Percentiles rank a stretch among this genome's conserved stretches.
phyloP scores from a whole-genome alignment of 2,329 filamentous ascomycete species.

The Phialophora tarda region DNA sequence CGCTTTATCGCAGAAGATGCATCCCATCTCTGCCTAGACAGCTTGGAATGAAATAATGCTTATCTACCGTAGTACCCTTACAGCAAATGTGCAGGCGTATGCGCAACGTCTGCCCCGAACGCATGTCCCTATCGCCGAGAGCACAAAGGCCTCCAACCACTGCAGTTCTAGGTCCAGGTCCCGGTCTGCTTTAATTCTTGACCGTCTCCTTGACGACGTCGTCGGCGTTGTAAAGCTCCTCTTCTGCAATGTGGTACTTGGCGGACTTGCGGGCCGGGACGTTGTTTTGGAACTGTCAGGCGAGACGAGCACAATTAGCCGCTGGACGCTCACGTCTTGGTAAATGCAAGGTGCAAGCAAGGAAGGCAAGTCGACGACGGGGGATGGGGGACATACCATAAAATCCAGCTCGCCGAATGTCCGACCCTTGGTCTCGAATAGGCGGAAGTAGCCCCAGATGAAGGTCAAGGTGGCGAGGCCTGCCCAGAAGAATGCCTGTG shows the following conservation, averaged over 20 bases:
- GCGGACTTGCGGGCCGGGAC: slow-evolving; percentile 46
- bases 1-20: no score
- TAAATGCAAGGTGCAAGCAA: no score
- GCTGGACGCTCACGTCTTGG: background rate
- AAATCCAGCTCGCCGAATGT: slow-evolving; percentile 50
- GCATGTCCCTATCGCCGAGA: no score
- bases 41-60: no score
- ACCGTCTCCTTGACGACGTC: slow-evolving; percentile 3
- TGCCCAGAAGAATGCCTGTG: slow-evolving; percentile 34
- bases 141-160: no score
- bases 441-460: slow-evolving; percentile 51
- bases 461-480: slow-evolving; percentile 44
- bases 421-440: slow-evolving; percentile 49
- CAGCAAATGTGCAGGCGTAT: no score
- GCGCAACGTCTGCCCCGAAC: no score
- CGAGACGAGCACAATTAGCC: background rate
- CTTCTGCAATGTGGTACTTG: slow-evolving; percentile 23
- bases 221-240: slow-evolving; percentile 26
- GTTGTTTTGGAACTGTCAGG: slow-evolving; percentile 43
- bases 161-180: background rate
- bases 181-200: background rate
- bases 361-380: no score
- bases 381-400: slow-evolving; percentile 32
- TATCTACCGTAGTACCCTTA: no score
- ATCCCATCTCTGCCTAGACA: no score